A percentile compares a stretch with the other conserved stretches of the same genome.
phyloP scores from a whole-genome alignment of 495 filamentous ascomycete species.

The Penicillium paxilli region DNA sequence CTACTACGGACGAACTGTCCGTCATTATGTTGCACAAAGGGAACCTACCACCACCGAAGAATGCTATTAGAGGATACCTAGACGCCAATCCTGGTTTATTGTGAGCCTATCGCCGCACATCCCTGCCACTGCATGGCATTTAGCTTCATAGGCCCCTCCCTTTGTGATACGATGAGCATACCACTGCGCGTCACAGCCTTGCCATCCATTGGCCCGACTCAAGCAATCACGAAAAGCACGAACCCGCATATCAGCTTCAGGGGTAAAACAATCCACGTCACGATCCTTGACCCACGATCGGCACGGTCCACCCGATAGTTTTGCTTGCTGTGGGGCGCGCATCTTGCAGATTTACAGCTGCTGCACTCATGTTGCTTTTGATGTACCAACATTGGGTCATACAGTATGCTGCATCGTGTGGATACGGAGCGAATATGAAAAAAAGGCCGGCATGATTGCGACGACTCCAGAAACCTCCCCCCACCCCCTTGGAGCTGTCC shows the following conservation, averaged over 20 bases:
- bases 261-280: not conserved
- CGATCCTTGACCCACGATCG: conserved; percentile 3
- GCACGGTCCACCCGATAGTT: conserved; percentile 15
- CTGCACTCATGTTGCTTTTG: not conserved
- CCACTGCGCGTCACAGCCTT: conserved; percentile 1
- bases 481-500: too few species aligned
- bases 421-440: not conserved
- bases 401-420: not conserved
- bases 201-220: not conserved
- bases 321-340: conserved; percentile 7
- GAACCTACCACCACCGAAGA: not conserved
- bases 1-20: not conserved
- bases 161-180: not conserved
- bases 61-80: not conserved
- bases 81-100: not conserved
- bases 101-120: not conserved
- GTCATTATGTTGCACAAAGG: conserved; percentile 7
- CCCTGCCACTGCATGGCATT: not conserved
- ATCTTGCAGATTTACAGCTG: not conserved
- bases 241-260: not conserved
- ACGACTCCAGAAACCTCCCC: not conserved
- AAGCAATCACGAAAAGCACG: not conserved
- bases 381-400: not conserved
- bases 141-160: not conserved
- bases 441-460: not conserved